Base-by-base conservation (phyloP, 306 rosid genomes). In the Malus domestica region DNA sequence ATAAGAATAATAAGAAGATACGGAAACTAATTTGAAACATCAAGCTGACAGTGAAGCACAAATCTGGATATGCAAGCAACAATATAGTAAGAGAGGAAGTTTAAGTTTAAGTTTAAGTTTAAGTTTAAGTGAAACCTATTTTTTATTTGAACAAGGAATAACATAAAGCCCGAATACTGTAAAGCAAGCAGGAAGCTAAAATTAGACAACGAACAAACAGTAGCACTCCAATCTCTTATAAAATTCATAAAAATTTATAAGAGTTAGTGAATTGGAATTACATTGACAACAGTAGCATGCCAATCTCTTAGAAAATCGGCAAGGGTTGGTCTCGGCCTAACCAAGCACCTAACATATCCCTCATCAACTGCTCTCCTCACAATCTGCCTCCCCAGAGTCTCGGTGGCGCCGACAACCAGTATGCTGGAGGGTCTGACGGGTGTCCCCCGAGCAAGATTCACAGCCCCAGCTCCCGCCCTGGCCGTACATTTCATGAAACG, bases 221-320 rank as follows among this genome's bases (percentile, higher is more conserved):
- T 27, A 27, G 27, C 27, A 27, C 27, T 27, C 27, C 27, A 27
- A 27, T 27, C 27, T 27, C 2, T 27, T 27, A 27, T 27, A 27
- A 27, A 27, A 27, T 27, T 27, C 0, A 25, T 25, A 25, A 25
- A 25, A 78, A 10, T 5, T 19, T 23, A 16, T 15, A 19, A 1
- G 55, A 15, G 20, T 49, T 49, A 6, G 55, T 15, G 55, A 57
- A 62, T 22, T 27, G 67, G 18, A 5, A 71, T 30, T 64, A 86
- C 96, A 82, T 95, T 95, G 68, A 95, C 97, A 51, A 95, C 97
- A 4, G 89, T 92, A 6, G 99, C 99, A 45, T 97, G 97, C 99
- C 99, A 95, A 62, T 95, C 99, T 12, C 97, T 93, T 61, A 95
- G 99, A 81, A 95, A 92, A 63, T 95, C 97, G 1, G 99, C 97